Evolutionary conservation across 2,329 filamentous ascomycete genomes (phyloP), one percentile per base, ranked within the genome.

Genomic region (Cucurbitaria berberidis): DNA sequence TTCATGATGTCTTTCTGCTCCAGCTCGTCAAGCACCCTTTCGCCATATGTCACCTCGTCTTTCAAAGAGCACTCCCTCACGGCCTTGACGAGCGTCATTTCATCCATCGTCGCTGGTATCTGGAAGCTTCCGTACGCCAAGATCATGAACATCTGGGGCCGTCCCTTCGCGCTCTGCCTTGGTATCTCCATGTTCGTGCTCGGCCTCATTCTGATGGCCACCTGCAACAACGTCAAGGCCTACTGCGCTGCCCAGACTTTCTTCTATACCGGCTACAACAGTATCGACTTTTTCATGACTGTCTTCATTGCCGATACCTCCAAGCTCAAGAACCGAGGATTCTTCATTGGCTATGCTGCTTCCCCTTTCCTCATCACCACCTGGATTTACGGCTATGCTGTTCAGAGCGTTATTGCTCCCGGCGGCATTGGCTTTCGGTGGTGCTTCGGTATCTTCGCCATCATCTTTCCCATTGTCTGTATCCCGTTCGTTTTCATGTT

Each of bases 251-350:
- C 84, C 2, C 80, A 86, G 57, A 86, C 89, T 1, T 88, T 91
- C 66, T 89, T 87, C 67, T 82, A 81, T 46, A 81, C 89, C 32
- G 88, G 88, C 10, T 73, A 66, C 54, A 82, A 83, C 24, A 85
- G 84, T 6, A 76, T 89, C 38, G 81, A 80, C 53, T 89, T 88
- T 64, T 81, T 82, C 36, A 77, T 89, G 24, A 83, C 82, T 48
- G 82, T 90, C 27, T 86, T 90, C 62, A 84, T 89, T 45, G 86
- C 87, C 24, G 88, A 90, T 63, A 88, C 86, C 1, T 86, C 87
- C 1, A 81, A 81, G 41, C 76, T 90, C 29, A 80, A 82, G 54
- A 88, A 89, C 66, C 60, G 72, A 80, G 84, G 81, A 1, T 78
- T 90, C 40, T 82, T 87, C 68, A 82, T 86, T 38, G 85, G 85